Conservation (phyloP, 768 basidiomycete species). For the Russula sp. region DNA sequence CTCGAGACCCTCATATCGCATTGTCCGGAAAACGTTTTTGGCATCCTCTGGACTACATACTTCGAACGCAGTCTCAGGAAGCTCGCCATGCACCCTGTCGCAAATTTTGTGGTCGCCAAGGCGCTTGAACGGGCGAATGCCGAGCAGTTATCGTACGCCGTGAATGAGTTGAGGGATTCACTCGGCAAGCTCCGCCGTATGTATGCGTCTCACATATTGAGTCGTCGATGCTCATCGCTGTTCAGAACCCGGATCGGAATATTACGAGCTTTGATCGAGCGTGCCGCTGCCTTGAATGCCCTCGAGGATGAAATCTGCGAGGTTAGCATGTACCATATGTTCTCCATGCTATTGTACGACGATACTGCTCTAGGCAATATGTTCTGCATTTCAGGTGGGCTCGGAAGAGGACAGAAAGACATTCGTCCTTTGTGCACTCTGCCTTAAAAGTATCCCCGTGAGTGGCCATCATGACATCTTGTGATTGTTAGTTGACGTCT, state of each 20-base stretch:
- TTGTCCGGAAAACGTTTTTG: slow-evolving; percentile 60
- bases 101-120: slow-evolving; percentile 89
- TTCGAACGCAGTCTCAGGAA: slow-evolving; percentile 69
- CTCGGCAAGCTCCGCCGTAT: slow-evolving; percentile 68
- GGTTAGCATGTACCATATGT: slow-evolving; percentile 12
- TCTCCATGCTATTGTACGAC: neutral
- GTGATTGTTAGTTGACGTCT: neutral
- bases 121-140: slow-evolving; percentile 62
- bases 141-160: slow-evolving; percentile 52
- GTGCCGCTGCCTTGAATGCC: slow-evolving; percentile 42
- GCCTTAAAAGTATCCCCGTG: slow-evolving; percentile 22
- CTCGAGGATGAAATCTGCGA: slow-evolving; percentile 28
- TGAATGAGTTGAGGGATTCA: slow-evolving; percentile 55
- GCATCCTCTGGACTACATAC: slow-evolving; percentile 71
- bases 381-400: slow-evolving; percentile 20
- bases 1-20: slow-evolving; percentile 75
- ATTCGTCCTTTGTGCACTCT: slow-evolving; percentile 26
- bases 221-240: slow-evolving; percentile 33
- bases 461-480: neutral
- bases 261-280: slow-evolving; percentile 69
- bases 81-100: slow-evolving; percentile 82
- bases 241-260: slow-evolving; percentile 75
- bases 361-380: slow-evolving; percentile 32
- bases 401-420: slow-evolving; percentile 25
- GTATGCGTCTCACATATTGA: slow-evolving; percentile 36